Evolutionary conservation across 73 alveolate species (phyloP).

Genomic region (Chromera velia): DNA sequence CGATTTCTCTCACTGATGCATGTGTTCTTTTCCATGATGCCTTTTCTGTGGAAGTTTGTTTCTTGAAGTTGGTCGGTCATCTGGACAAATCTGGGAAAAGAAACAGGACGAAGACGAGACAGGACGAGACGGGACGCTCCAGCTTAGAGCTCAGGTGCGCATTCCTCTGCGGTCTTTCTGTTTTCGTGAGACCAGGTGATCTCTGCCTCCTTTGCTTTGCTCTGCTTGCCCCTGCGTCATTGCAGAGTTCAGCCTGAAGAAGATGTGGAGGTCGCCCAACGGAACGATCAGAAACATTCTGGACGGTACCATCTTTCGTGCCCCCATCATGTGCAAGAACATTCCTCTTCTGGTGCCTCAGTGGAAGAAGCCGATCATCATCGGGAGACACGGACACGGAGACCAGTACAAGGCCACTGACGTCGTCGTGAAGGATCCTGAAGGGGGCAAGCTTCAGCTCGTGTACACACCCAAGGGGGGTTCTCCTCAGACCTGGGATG

Average conservation of each 20-base stretch:
- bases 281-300: constrained; percentile 81
- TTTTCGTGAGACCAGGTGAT: too few relatives aligned
- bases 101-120: too few relatives aligned
- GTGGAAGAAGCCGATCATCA: constrained; percentile 77
- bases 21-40: too few relatives aligned
- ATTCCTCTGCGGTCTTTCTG: too few relatives aligned
- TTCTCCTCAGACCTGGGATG: constrained; percentile 28
- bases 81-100: too few relatives aligned
- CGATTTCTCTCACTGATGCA: background rate
- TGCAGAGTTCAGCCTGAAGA: background rate
- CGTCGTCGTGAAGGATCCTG: constrained; percentile 54
- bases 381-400: constrained; percentile 84
- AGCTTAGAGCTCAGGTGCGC: too few relatives aligned
- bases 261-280: constrained; percentile 54
- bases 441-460: constrained; percentile 64
- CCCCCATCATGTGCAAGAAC: constrained; percentile 71
- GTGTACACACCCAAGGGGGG: constrained; percentile 63
- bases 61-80: too few relatives aligned
- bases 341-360: constrained; percentile 81
- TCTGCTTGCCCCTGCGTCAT: too few relatives aligned
- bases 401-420: constrained; percentile 79
- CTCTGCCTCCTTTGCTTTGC: too few relatives aligned
- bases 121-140: too few relatives aligned
- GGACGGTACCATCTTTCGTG: constrained; percentile 84
- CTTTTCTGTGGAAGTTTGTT: too few relatives aligned